Evolutionary conservation across 2,329 filamentous ascomycete genomes (phyloP).

Genomic region (Aspergillus unguis): DNA sequence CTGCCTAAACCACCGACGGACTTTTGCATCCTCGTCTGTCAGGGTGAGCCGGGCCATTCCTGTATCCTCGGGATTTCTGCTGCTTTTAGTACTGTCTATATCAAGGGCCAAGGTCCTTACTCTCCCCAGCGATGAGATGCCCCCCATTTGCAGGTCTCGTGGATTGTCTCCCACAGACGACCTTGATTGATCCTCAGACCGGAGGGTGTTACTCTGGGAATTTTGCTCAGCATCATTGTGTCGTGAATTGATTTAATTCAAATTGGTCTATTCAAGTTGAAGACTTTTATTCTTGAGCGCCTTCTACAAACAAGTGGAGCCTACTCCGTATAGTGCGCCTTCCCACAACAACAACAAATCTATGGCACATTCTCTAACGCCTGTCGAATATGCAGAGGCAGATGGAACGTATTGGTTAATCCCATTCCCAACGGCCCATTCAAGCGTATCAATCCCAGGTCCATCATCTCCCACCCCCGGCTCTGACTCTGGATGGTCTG

Average conservation of each 20-base stretch:
- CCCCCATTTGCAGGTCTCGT: conserved; percentile 34
- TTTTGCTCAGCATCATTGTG: background rate
- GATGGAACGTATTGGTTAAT: conserved; percentile 22
- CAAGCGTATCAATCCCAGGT: conserved; percentile 29
- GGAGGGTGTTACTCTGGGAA: conserved; percentile 11
- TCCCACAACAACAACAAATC: background rate
- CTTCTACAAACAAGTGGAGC: background rate
- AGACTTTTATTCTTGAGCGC: background rate
- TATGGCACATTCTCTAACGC: conserved; percentile 3
- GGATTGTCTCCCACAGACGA: conserved; percentile 29
- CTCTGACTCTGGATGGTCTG: conserved; percentile 29
- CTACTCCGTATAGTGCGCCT: background rate
- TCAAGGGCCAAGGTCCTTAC: conserved; percentile 11
- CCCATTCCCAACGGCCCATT: conserved; percentile 31
- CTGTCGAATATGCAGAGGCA: conserved; percentile 26
- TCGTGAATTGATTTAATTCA: background rate
- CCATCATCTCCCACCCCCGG: conserved; percentile 29
- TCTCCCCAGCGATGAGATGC: conserved; percentile 27
- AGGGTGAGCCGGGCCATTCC: conserved; percentile 70
- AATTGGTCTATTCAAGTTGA: background rate
- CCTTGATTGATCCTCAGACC: conserved; percentile 27
- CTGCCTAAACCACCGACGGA: conserved; percentile 66
- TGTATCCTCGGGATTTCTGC: conserved; percentile 21
- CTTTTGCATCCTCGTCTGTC: conserved; percentile 64
- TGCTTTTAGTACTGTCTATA: conserved; percentile 4